Percentiles rank a stretch among this genome's conserved stretches.
Evolutionary conservation across 1,284 basidiomycete species (phyloP).

Genomic region (Moesziomyces antarcticus): DNA sequence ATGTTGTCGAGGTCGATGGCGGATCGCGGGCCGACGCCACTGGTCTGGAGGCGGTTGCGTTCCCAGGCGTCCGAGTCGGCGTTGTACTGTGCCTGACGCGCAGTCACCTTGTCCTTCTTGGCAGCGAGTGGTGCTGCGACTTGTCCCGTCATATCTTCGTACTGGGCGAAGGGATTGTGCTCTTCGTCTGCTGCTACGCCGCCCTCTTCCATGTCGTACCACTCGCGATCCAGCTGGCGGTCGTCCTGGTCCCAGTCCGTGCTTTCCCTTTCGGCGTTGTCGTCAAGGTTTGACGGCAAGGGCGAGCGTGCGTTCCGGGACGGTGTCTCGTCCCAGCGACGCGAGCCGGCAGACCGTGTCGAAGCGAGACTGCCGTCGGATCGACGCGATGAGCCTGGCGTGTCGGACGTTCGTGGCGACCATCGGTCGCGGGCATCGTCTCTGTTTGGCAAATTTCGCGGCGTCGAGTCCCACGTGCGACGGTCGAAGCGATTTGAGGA

Average conservation of each 20-base stretch:
- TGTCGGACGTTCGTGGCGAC: conserved; percentile 9
- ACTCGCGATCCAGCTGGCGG: conserved; percentile 55
- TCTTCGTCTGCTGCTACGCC: conserved; percentile 80
- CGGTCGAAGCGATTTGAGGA: conserved; percentile 10
- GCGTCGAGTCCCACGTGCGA: conserved; percentile 53
- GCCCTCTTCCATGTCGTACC: conserved; percentile 65
- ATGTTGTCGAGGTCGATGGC: conserved; percentile 83
- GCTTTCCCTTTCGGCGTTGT: conserved; percentile 70
- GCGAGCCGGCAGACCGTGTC: conserved; percentile 30
- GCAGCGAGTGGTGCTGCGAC: conserved; percentile 35
- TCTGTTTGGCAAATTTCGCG: conserved; percentile 9
- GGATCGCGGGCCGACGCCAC: conserved; percentile 85
- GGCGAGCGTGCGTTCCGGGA: conserved; percentile 10
- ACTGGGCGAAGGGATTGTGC: conserved; percentile 90
- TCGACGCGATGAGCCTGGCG: not conserved
- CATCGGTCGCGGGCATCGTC: conserved; percentile 13
- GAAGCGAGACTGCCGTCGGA: conserved; percentile 9
- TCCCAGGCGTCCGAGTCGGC: conserved; percentile 99
- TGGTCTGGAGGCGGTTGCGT: conserved; percentile 94
- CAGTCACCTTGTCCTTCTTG: conserved; percentile 63
- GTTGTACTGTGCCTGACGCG: conserved; percentile 72
- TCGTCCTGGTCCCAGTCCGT: conserved; percentile 58
- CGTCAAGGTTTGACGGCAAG: conserved; percentile 72
- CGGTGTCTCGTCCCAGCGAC: conserved; percentile 52
- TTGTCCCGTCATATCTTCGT: conserved; percentile 75